Evolutionary conservation across 2,329 filamentous ascomycete genomes (phyloP), one percentile per base, ranked within the genome.

Genomic region (Pseudogymnoascus sp.): DNA sequence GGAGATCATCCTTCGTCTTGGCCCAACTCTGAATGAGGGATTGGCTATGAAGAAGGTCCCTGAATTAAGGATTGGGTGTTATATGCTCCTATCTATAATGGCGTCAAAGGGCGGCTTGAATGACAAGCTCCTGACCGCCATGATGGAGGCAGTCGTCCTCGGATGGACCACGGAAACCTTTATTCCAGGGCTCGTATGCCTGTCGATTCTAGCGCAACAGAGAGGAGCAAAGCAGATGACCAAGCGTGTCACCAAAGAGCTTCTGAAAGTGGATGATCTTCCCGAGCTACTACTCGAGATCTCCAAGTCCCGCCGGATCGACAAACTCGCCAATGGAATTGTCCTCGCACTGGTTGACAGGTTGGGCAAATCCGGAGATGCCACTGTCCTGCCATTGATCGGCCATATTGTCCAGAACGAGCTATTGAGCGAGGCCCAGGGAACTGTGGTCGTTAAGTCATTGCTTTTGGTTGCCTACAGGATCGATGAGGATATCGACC

Each of bases 1-100:
- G 73, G 86, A 89, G 70, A 75, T 90, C 13, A 79, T 98, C 13
- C 79, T 96, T 21, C 86, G 78, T 71, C 85, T 83, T 73, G 81
- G 81, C 75, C 92, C 79, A 70, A 78, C 92, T 2, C 81, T 99
- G 34, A 90, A 91, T 66, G 87, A 90, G 67, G 90, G 89, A 1
- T 81, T 98, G 66, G 82, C 87, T 7, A 83, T 93, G 79, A 87
- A 87, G 70, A 86, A 89, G 66, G 86, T 88, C 0, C 85, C 92
- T 0, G 90, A 93, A 67, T 79, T 96, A 45, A 90, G 93, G 68
- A 84, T 96, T 66, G 92, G 90, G 14, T 93, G 90, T 64, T 98
- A 96, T 75, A 96, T 97, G 89, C 86, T 96, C 19, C 83, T 93
- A 64, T 86, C 92, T 6, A 86, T 98, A 60, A 83, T 98, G 67